Evolutionary conservation across 306 rosid species (phyloP).

Genomic region (Malus orientalis): DNA sequence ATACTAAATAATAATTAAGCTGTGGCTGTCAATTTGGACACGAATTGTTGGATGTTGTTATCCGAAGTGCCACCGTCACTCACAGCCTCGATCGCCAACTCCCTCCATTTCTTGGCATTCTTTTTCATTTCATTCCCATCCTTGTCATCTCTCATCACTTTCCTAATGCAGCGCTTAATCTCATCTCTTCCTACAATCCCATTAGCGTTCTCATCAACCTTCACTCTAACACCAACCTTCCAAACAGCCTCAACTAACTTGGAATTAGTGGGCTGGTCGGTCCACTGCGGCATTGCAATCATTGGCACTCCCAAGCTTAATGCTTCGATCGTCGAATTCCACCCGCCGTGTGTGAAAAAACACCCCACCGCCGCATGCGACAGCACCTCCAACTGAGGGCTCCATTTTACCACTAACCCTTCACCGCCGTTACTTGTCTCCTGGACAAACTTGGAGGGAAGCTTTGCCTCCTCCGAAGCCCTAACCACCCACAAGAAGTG

Average conservation of each 20-base stretch:
- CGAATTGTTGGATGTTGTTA: slow-evolving; percentile 29
- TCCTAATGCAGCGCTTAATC: slow-evolving; percentile 24
- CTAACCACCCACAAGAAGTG: slow-evolving; percentile 54
- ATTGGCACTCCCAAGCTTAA: slow-evolving; percentile 47
- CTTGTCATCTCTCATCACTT: slow-evolving; percentile 24
- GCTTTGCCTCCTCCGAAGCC: slow-evolving; percentile 18
- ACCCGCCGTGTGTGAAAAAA: slow-evolving; percentile 43
- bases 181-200: slow-evolving; percentile 34
- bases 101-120: slow-evolving; percentile 38
- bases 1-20: neutral
- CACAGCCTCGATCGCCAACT: slow-evolving; percentile 7
- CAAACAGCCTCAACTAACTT: slow-evolving; percentile 36
- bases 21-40: slow-evolving; percentile 1
- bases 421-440: neutral
- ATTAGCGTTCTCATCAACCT: slow-evolving; percentile 1
- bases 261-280: slow-evolving; percentile 46
- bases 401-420: slow-evolving; percentile 46
- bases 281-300: slow-evolving; percentile 50
- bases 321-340: slow-evolving; percentile 52
- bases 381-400: slow-evolving; percentile 37
- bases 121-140: slow-evolving; percentile 15
- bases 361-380: slow-evolving; percentile 41
- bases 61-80: slow-evolving; percentile 42
- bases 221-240: slow-evolving; percentile 45
- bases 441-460: slow-evolving; percentile 16